Percentiles rank a stretch among this genome's conserved stretches.
These are phyloP conservation scores for Scenedesmus sp. DNA, from an alignment of 163 green algal species.

Conservation along the genomic window DNA sequence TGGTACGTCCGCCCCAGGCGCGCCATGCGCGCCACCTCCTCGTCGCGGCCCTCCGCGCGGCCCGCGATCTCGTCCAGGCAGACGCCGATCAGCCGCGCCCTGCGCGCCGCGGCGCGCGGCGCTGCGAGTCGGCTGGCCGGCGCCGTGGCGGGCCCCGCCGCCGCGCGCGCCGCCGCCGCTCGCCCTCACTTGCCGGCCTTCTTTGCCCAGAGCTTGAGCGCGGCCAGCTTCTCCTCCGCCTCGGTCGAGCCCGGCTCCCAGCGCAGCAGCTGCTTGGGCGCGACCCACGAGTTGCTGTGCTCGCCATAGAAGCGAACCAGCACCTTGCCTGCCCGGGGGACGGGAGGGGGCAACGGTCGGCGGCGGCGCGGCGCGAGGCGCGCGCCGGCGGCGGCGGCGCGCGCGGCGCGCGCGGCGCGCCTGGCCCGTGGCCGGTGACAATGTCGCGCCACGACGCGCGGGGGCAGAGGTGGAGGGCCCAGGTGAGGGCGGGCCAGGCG, in stretches of 20 bases:
- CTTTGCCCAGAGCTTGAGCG: slow-evolving; percentile 27
- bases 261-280: slow-evolving; percentile 24
- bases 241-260: slow-evolving; percentile 7
- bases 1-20: slow-evolving; percentile 23
- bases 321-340: slow-evolving; percentile 35
- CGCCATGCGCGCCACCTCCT: slow-evolving; percentile 12
- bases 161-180: too few species aligned
- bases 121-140: neutral
- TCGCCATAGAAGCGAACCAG: slow-evolving; percentile 44
- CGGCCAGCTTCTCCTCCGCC: slow-evolving; percentile 11
- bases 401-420: too few species aligned
- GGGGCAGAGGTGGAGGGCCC: slow-evolving; percentile 19
- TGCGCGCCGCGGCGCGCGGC: neutral
- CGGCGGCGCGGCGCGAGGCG: too few species aligned
- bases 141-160: too few species aligned
- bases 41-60: neutral
- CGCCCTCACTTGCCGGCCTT: slow-evolving; percentile 14
- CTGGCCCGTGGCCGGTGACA: slow-evolving; percentile 8
- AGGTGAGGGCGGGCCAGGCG: slow-evolving; percentile 32
- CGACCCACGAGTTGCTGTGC: slow-evolving; percentile 41
- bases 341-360: too few species aligned
- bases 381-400: too few species aligned
- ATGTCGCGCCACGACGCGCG: slow-evolving; percentile 25
- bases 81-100: slow-evolving; percentile 19
- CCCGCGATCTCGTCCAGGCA: slow-evolving; percentile 30